Evolutionary conservation across 192 early-diverging fungal species (phyloP).

Genomic region (Podila epigama): DNA sequence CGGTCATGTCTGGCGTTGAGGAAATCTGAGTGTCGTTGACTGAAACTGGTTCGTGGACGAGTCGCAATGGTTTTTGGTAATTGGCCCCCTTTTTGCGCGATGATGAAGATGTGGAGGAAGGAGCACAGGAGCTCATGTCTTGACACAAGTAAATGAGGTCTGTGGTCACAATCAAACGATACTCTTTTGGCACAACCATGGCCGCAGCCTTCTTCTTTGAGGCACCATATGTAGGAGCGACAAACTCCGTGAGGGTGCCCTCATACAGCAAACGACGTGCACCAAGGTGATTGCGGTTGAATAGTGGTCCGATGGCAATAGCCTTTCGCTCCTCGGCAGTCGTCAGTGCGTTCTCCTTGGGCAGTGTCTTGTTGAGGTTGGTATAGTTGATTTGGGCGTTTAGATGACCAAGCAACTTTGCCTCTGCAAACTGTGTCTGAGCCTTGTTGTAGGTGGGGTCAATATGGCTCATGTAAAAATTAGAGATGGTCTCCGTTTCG

Average conservation of each 20-base stretch:
- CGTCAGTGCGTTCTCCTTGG: constrained; percentile 33
- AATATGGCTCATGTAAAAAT: constrained; percentile 7
- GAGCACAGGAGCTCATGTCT: not conserved
- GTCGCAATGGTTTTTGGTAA: not conserved
- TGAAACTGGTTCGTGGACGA: constrained; percentile 30
- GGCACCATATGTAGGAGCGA: not conserved
- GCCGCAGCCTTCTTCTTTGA: not conserved
- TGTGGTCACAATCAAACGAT: constrained; percentile 20
- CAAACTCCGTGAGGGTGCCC: constrained; percentile 15
- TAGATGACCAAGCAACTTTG: constrained; percentile 2
- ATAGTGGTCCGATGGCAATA: constrained; percentile 1
- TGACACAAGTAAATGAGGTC: constrained; percentile 36
- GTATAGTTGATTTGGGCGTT: constrained; percentile 31
- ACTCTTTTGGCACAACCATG: constrained; percentile 11
- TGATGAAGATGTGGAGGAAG: not conserved
- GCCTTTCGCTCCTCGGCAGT: constrained; percentile 22
- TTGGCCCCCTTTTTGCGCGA: not conserved
- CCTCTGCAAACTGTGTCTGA: not conserved
- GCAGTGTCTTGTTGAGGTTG: constrained; percentile 5
- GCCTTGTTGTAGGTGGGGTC: not conserved
- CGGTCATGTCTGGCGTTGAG: constrained; percentile 23
- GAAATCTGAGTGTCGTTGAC: constrained; percentile 41
- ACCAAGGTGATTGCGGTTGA: constrained; percentile 1
- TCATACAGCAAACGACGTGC: constrained; percentile 2
- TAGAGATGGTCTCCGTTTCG: not conserved